Conservation (phyloP, 345 rosid genomes). For the Boechera divaricarpa region DNA sequence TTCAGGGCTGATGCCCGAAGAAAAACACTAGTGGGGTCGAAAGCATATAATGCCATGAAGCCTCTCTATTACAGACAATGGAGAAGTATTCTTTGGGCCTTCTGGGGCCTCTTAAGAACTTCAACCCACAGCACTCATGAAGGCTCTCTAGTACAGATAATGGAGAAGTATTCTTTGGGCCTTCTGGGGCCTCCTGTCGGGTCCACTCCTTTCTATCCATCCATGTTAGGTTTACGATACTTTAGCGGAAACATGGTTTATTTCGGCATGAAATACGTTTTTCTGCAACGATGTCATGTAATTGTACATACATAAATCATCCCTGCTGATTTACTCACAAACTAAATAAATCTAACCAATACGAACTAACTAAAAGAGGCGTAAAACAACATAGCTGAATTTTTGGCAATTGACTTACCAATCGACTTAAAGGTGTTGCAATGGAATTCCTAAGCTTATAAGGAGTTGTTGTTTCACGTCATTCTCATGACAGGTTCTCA, state of each 20-base stretch:
- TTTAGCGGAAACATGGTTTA: neutral
- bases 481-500: neutral
- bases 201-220: neutral
- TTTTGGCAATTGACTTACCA: neutral
- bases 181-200: conserved; percentile 1
- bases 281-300: neutral
- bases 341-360: neutral
- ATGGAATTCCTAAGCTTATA: neutral
- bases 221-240: neutral
- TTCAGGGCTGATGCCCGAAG: neutral
- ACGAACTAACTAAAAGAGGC: neutral
- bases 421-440: neutral
- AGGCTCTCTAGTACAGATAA: neutral
- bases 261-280: neutral
- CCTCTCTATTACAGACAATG: neutral
- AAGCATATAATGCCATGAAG: neutral
- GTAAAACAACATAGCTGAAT: too few species aligned
- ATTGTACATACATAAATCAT: neutral
- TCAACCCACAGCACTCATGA: neutral
- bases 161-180: neutral
- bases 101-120: neutral
- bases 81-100: neutral
- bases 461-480: neutral
- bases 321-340: neutral
- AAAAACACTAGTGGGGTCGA: neutral